A percentile compares a stretch with the other conserved stretches of the same genome.
Conservation (phyloP, 176 grass and related monocot species). For the Themeda triandra region DNA sequence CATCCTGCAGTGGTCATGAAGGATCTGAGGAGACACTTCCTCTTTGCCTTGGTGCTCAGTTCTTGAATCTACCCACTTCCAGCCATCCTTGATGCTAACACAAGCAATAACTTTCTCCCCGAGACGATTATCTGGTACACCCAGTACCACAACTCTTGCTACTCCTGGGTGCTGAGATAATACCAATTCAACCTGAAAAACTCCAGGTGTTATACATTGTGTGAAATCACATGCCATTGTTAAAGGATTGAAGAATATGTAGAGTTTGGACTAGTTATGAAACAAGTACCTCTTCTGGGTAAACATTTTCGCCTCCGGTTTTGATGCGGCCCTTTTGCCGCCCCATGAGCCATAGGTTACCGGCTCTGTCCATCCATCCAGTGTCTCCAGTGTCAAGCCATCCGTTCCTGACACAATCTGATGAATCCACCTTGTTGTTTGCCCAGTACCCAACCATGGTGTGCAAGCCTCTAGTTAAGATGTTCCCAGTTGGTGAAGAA, state of each 20-base stretch:
- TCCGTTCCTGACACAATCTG: conserved; percentile 34
- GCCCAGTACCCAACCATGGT: conserved; percentile 68
- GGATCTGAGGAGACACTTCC: conserved; percentile 46
- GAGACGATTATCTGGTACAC: conserved; percentile 64
- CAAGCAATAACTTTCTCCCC: conserved; percentile 82
- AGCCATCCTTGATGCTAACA: conserved; percentile 55
- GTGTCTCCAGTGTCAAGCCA: conserved; percentile 88
- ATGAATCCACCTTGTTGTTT: conserved; percentile 14
- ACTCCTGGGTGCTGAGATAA: conserved; percentile 64
- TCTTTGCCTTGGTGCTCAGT: conserved; percentile 4
- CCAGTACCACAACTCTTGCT: conserved; percentile 54
- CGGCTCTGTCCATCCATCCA: conserved; percentile 52
- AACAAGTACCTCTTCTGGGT: conserved; percentile 78
- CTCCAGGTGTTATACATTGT: background rate
- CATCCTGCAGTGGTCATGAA: conserved; percentile 50
- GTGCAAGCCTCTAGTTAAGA: conserved; percentile 87
- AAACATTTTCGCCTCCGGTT: conserved; percentile 89
- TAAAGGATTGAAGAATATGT: background rate
- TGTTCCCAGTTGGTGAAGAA: conserved; percentile 42
- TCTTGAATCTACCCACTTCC: conserved; percentile 63
- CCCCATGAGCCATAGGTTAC: conserved; percentile 73
- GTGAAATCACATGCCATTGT: background rate
- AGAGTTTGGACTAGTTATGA: background rate
- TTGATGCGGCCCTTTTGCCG: conserved; percentile 78
- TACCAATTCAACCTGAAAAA: conserved; percentile 60